Evolutionary conservation across 140 eudicot species (phyloP).

Genomic region (Ambrosia hybrid): DNA sequence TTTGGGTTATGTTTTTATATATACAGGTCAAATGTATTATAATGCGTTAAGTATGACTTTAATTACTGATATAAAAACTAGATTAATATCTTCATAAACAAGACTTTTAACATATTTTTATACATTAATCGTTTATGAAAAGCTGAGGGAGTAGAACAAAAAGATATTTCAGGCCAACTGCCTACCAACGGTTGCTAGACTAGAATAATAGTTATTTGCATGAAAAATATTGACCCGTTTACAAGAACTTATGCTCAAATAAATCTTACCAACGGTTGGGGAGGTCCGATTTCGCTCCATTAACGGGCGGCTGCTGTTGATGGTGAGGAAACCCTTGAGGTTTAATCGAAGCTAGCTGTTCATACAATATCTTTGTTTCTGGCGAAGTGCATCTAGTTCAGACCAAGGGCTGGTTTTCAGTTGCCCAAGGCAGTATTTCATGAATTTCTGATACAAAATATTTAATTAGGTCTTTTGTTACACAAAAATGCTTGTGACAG

Average conservation of each 20-base stretch:
- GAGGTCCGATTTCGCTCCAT: conserved; percentile 82
- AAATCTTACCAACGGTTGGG: conserved; percentile 76
- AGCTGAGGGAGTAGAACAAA: background rate
- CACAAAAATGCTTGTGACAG: background rate
- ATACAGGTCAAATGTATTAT: background rate
- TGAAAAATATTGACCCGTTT: background rate
- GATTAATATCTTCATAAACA: background rate
- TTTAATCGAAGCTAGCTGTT: conserved; percentile 64
- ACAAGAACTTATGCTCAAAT: background rate
- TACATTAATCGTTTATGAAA: background rate
- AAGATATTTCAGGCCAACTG: background rate
- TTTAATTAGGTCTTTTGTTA: conserved; percentile 13
- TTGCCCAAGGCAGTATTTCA: conserved; percentile 78
- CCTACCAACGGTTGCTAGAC: background rate
- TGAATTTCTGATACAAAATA: conserved; percentile 58
- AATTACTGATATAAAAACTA: background rate
- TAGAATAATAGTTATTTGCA: background rate
- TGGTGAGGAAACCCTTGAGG: conserved; percentile 81
- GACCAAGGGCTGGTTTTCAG: conserved; percentile 93
- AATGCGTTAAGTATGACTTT: background rate
- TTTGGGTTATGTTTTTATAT: background rate
- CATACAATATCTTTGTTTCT: conserved; percentile 83
- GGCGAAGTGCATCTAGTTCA: conserved; percentile 91
- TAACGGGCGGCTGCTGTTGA: conserved; percentile 93
- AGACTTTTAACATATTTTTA: background rate